Evolutionary conservation across 768 basidiomycete genomes (phyloP), one percentile per base, ranked within the genome.

Genomic region (Kwoniella sp.): DNA sequence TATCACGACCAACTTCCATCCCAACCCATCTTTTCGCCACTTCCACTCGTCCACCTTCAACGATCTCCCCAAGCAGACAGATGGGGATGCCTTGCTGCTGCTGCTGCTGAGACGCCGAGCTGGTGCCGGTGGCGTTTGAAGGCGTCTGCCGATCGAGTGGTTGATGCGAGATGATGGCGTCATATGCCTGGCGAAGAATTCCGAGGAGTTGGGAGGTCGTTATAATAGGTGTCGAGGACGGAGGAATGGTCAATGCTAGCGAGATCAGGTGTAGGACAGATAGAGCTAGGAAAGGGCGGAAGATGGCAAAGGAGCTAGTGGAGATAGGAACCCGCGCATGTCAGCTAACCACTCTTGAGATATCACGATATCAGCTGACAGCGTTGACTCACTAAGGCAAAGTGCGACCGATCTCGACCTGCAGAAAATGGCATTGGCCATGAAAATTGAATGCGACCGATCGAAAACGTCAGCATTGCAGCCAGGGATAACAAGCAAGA

Each of bases 331-430:
- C 4, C 13, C 13, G 33, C 13, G 5, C 33, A 33, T 10, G 48
- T 49, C 48, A 49, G 48, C 22, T 10, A 24, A 6, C 5, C 7
- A 17, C 48, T 49, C n/a, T n/a, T n/a, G n/a, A n/a, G 13, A 22
- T 49, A 2, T 10, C 2, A 10, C 22, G 33, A 33, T 26, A 2
- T 49, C 10, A 22, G 6, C 17, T 25, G 48, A 26, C 25, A 10
- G 1, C 15, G 25, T 46, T 2, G 36, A 72, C 72, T 68, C 37
- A 76, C 74, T 78, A 79, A 13, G 69, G 58, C 30, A 79, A 36
- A 8, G 76, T 79, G 1, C 78, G 70, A 19, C 71, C 69, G 21
- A 79, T 73, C 58, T 79, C 78, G 17, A 72, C 69, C 77, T 76
- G 40, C 7, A 49, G 13, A 47, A 25, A 17, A 33, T 24, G 21